phyloP scores from a whole-genome alignment of 2,329 filamentous ascomycete genomes.

The Cryphonectria nitschkei region DNA sequence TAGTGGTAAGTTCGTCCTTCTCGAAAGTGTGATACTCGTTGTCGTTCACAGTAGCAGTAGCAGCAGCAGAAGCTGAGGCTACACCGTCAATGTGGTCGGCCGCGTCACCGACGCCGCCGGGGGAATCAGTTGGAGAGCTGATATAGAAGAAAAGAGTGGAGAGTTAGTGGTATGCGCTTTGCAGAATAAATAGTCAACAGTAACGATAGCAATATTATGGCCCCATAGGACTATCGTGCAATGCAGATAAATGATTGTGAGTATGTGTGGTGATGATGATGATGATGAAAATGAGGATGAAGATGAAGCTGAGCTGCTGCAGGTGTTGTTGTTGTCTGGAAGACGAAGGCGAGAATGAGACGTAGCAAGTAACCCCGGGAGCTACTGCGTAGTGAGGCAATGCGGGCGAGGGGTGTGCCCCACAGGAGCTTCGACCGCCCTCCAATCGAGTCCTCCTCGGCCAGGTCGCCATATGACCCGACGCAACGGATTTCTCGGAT shows the following conservation, averaged over 20 bases:
- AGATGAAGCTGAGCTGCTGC: not conserved
- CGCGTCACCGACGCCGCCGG: slow-evolving; percentile 1
- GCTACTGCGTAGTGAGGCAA: not conserved
- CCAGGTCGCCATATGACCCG: not conserved
- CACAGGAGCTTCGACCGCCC: slow-evolving; percentile 14
- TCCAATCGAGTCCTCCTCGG: not conserved
- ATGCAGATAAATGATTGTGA: not conserved
- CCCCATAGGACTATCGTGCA: not conserved
- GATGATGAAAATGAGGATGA: not conserved
- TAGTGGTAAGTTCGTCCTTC: not conserved
- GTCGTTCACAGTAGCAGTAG: not conserved
- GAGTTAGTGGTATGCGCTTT: slow-evolving; percentile 12
- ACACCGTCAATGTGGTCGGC: not conserved
- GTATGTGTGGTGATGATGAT: not conserved
- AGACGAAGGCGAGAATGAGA: not conserved
- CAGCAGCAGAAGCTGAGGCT: not conserved
- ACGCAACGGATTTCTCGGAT: slow-evolving; percentile 4
- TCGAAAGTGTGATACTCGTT: not conserved
- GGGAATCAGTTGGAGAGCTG: not conserved
- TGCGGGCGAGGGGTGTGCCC: slow-evolving; percentile 7
- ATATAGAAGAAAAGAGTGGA: slow-evolving; percentile 7
- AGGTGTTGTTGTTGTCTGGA: not conserved
- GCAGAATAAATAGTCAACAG: not conserved
- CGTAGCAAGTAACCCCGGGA: not conserved
- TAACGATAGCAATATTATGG: slow-evolving; percentile 3